A percentile compares a stretch with the other conserved stretches of the same genome.
Evolutionary conservation across 1,284 basidiomycete genomes (phyloP).

Genomic region (Microbotryomycetes sp.): DNA sequence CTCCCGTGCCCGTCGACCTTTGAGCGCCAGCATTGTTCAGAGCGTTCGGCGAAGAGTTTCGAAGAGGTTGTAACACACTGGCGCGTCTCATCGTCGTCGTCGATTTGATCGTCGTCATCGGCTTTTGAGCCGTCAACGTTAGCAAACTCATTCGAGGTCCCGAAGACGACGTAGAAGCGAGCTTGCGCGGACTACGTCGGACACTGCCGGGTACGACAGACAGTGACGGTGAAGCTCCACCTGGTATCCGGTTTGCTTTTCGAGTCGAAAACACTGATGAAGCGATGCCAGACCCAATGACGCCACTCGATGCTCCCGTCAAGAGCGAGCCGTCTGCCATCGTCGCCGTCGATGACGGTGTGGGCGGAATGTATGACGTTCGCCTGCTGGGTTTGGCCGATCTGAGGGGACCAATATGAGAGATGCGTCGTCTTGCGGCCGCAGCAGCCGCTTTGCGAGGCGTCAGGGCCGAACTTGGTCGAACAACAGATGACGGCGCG

Average conservation of each 20-base stretch:
- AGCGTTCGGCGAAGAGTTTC: no score
- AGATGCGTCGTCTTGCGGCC: conserved; percentile 12
- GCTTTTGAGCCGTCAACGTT: no score
- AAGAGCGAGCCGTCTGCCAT: no score
- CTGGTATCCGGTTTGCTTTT: not conserved
- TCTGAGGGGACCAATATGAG: conserved; percentile 28
- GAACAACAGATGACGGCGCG: conserved; percentile 3
- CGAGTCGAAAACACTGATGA: not conserved
- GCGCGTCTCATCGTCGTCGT: no score
- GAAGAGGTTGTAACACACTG: no score
- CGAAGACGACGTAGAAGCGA: not conserved
- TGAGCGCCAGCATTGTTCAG: no score
- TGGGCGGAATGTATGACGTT: conserved; percentile 8
- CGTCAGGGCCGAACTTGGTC: not conserved
- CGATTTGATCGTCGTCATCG: no score
- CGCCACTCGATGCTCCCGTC: not conserved
- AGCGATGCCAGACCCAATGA: not conserved
- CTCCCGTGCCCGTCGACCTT: no score
- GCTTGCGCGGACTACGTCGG: not conserved
- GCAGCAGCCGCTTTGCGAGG: conserved; percentile 1
- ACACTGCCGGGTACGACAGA: not conserved
- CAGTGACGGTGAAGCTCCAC: not conserved
- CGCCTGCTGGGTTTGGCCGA: conserved; percentile 23
- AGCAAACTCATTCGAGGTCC: not conserved
- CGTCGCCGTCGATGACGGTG: not conserved